A percentile compares a stretch with the other conserved stretches of the same genome.
Conservation (phyloP, 176 grass and related monocot species). For the Ampelocalamus luodianensis region DNA sequence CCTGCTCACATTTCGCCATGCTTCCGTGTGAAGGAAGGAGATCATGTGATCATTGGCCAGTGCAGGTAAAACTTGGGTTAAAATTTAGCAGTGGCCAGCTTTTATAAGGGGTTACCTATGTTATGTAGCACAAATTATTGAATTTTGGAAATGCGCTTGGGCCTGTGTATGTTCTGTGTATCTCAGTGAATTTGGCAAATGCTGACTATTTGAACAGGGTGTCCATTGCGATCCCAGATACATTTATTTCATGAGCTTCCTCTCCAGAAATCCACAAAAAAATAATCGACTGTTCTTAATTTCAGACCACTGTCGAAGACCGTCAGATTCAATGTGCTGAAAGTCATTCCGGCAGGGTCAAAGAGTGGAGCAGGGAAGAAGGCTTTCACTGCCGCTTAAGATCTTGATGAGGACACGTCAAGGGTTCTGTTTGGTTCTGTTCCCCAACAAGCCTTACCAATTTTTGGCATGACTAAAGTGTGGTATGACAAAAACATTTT, state of each 20-base stretch:
- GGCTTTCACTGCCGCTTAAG: conserved; percentile 39
- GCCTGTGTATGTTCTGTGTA: neutral
- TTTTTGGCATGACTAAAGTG: too few relatives aligned
- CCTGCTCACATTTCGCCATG: conserved; percentile 51
- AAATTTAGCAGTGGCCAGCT: neutral
- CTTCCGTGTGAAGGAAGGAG: conserved; percentile 49
- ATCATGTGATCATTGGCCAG: conserved; percentile 53
- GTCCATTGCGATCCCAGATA: too few relatives aligned
- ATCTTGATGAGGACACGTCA: neutral
- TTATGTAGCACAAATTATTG: neutral
- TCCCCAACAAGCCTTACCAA: too few relatives aligned
- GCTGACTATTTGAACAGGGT: neutral
- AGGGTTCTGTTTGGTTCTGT: neutral
- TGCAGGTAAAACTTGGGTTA: conserved; percentile 33
- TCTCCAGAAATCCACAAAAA: neutral
- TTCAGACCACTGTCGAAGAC: conserved; percentile 50
- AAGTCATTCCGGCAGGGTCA: conserved; percentile 47
- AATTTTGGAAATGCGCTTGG: neutral
- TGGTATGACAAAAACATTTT: too few relatives aligned
- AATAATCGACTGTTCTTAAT: neutral
- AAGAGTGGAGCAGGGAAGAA: conserved; percentile 48
- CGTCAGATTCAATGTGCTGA: conserved; percentile 48
- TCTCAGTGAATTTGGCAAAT: neutral
- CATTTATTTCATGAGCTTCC: neutral
- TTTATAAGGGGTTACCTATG: neutral